These are phyloP conservation scores for Phytopythium mirpurense DNA, from an alignment of 352 stramenopile genomes.

Conservation along the genomic window DNA sequence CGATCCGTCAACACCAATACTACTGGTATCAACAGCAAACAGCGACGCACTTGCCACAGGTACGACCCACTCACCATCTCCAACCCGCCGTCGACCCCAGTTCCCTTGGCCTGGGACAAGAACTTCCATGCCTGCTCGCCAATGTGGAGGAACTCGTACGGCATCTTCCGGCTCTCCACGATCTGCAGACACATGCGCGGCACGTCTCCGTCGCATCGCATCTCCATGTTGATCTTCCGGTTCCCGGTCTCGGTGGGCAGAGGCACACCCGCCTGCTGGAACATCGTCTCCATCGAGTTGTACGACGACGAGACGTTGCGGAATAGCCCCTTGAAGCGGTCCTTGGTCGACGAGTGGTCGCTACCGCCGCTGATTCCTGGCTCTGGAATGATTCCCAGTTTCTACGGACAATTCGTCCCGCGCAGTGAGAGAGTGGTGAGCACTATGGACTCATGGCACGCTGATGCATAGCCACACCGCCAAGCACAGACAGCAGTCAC, in stretches of 20 bases:
- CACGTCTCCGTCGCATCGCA: conserved; percentile 23
- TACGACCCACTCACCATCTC: conserved; percentile 35
- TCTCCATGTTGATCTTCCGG: conserved; percentile 43
- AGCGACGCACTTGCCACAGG: too few species aligned
- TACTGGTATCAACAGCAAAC: too few species aligned
- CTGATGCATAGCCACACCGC: not conserved
- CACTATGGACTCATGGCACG: not conserved
- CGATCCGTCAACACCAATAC: too few species aligned
- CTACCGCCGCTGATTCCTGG: not conserved
- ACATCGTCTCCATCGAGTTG: conserved; percentile 18
- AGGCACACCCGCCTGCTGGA: conserved; percentile 22
- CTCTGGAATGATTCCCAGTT: conserved; percentile 14
- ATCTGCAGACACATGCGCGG: conserved; percentile 43
- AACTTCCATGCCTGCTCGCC: conserved; percentile 30
- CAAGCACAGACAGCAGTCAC: not conserved
- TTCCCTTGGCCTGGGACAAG: conserved; percentile 14
- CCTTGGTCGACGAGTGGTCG: conserved; percentile 8
- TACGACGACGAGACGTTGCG: conserved; percentile 28
- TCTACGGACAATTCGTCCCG: too few species aligned
- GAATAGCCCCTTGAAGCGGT: conserved; percentile 37
- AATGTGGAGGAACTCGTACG: conserved; percentile 24
- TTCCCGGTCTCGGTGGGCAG: conserved; percentile 15
- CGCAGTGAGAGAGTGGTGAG: too few species aligned
- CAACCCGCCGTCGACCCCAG: conserved; percentile 19
- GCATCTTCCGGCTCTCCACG: conserved; percentile 27